Evolutionary conservation across 805 yeast species (phyloP).

Genomic region (Isabelozyma rhagii): DNA sequence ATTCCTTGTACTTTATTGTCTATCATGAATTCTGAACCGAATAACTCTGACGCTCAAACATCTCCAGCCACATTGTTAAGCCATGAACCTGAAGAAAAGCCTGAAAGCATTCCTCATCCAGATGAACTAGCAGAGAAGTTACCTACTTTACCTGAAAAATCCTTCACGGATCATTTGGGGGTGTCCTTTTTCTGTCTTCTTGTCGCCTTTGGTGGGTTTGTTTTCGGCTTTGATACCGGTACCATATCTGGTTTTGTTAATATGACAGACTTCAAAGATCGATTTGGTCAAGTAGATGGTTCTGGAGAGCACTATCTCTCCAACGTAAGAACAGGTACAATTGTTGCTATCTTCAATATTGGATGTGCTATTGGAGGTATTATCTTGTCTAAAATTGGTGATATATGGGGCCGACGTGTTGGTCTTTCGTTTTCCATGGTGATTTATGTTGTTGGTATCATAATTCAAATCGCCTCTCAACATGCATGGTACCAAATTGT

Average conservation of each 20-base stretch:
- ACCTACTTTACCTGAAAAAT: constrained; percentile 26
- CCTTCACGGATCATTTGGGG: constrained; percentile 28
- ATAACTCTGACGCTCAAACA: background rate
- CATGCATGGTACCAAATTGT: constrained; percentile 60
- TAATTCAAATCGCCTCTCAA: constrained; percentile 57
- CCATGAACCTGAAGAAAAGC: background rate
- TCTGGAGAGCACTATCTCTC: constrained; percentile 43
- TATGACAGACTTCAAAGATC: constrained; percentile 51
- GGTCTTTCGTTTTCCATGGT: constrained; percentile 53
- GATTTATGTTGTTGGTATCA: constrained; percentile 58
- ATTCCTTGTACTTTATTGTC: no score
- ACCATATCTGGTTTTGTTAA: constrained; percentile 70
- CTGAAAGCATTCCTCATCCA: background rate
- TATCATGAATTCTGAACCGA: background rate
- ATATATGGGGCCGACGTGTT: constrained; percentile 55
- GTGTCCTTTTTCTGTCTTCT: constrained; percentile 45
- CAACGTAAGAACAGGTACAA: constrained; percentile 49
- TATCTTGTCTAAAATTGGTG: constrained; percentile 54
- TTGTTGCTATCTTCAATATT: constrained; percentile 57
- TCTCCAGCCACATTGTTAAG: background rate
- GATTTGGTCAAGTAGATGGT: constrained; percentile 47
- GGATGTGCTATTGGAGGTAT: constrained; percentile 77
- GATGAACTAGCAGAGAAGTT: constrained; percentile 6
- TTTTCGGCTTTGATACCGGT: constrained; percentile 79
- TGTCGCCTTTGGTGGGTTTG: constrained; percentile 75